These are phyloP conservation scores for Lasiosphaeris hirsuta DNA, from an alignment of 495 filamentous ascomycete genomes.

Conservation along the genomic window DNA sequence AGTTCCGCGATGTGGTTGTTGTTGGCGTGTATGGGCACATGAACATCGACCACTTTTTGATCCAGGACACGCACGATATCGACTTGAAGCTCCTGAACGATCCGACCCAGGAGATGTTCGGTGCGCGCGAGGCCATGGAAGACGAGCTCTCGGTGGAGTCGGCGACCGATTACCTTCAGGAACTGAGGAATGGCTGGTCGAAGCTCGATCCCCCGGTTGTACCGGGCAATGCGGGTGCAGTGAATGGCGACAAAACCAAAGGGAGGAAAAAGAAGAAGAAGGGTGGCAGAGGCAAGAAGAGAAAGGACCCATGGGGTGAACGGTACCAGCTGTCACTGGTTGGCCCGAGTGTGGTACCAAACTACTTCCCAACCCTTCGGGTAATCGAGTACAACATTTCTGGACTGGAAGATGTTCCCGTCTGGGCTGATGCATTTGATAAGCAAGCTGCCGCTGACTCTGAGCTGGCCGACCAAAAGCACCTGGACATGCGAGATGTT, in stretches of 20 bases:
- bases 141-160: slow-evolving; percentile 60
- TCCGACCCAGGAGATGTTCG: slow-evolving; percentile 30
- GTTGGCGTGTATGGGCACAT: slow-evolving; percentile 86
- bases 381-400: slow-evolving; percentile 93
- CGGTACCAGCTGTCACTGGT: slow-evolving; percentile 78
- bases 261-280: slow-evolving; percentile 42
- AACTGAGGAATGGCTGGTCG: slow-evolving; percentile 74
- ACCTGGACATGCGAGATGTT: slow-evolving; percentile 20
- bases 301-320: slow-evolving; percentile 66
- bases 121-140: slow-evolving; percentile 37
- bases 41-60: slow-evolving; percentile 97
- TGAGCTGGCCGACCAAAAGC: slow-evolving; percentile 14
- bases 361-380: slow-evolving; percentile 83
- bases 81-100: slow-evolving; percentile 51
- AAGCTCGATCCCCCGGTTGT: slow-evolving; percentile 58
- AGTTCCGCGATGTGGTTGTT: slow-evolving; percentile 87
- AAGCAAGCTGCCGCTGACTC: not conserved
- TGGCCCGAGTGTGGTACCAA: slow-evolving; percentile 83
- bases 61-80: slow-evolving; percentile 81
- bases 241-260: slow-evolving; percentile 30
- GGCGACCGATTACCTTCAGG: slow-evolving; percentile 72
- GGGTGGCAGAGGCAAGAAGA: slow-evolving; percentile 44
- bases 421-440: slow-evolving; percentile 40
- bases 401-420: slow-evolving; percentile 56
- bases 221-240: slow-evolving; percentile 33